Evolutionary conservation across 768 basidiomycete species (phyloP), one percentile per base, ranked within the genome.

Genomic region (Podaxis carcinomalis): DNA sequence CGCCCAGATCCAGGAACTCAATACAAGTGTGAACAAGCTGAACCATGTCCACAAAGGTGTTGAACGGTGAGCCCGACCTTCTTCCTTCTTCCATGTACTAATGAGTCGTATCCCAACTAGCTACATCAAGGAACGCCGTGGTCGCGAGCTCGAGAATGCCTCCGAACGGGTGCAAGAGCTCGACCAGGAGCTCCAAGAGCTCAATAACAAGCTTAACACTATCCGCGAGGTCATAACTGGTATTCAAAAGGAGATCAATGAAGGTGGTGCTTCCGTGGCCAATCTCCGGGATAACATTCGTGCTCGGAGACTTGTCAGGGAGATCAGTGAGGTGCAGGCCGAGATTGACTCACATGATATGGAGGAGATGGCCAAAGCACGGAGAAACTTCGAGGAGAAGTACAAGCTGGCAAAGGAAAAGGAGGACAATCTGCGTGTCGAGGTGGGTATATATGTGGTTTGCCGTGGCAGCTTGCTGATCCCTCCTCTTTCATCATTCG

Each of bases 251-350:
- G 90, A 94, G 68, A 86, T 94, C 69, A 87, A 86, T 69, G 87
- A 89, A 65, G 83, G 89, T 63, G 88, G 85, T 53, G 84, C 89
- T 39, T 81, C 81, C 10, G 70, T 87, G 51, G 82, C 87, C 25
- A 90, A 88, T 71, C 72, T 93, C 57, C 84, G 89, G 63, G 91
- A 94, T 70, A 99, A 98, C 71, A 76, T 93, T 49, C 85, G 90
- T 3, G 84, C 92, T 57, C 80, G 93, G 60, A 82, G 83, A 67
- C 77, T 93, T 23, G 78, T 80, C 58, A 77, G 79, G 50, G 85
- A 92, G 57, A 89, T 97, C 28, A 77, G 76, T 28, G 77, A 78
- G 1, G 85, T 87, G 5, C 84, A 92, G 68, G 78, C 76, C 10
- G 81, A 94, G 72, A 89, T 97, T 57, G 86, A 87, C 50, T 75